A percentile compares a stretch with the other conserved stretches of the same genome.
These are phyloP conservation scores for Parafenestella ontariensis DNA, from an alignment of 2,329 filamentous ascomycete species.

Conservation along the genomic window DNA sequence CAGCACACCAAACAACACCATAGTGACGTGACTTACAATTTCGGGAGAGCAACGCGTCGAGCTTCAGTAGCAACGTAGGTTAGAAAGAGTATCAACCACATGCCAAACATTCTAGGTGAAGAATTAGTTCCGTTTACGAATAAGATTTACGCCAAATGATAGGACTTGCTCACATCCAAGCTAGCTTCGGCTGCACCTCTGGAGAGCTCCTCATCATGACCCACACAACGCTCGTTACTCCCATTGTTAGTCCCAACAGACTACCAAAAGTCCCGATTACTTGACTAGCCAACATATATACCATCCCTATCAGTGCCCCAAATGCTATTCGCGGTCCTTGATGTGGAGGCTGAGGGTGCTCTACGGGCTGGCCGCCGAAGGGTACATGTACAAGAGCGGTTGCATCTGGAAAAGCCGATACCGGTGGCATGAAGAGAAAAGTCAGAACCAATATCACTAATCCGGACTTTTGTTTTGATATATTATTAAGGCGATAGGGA, in stretches of 20 bases:
- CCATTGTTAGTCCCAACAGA: too few species aligned
- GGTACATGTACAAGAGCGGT: not conserved
- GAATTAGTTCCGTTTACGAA: not conserved
- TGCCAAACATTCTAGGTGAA: not conserved
- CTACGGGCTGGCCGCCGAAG: not conserved
- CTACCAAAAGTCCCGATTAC: not conserved
- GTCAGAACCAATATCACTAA: not conserved
- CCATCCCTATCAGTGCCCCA: not conserved
- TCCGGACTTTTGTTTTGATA: not conserved
- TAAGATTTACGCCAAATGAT: too few species aligned
- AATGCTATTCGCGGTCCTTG: not conserved
- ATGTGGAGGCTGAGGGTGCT: not conserved
- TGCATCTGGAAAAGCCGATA: not conserved
- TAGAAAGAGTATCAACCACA: not conserved
- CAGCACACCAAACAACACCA: too few species aligned
- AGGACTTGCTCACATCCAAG: too few species aligned
- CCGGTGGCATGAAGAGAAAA: not conserved
- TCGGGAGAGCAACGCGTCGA: not conserved
- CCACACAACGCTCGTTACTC: too few species aligned
- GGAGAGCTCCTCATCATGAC: too few species aligned
- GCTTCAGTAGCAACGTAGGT: not conserved
- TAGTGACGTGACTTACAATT: slow-evolving; percentile 1
- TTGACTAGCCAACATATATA: not conserved
- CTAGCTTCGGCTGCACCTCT: too few species aligned
- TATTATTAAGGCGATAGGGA: too few species aligned